Evolutionary conservation across 805 yeast species (phyloP), one percentile per base, ranked within the genome.

Genomic region (Lipomyces orientalis): DNA sequence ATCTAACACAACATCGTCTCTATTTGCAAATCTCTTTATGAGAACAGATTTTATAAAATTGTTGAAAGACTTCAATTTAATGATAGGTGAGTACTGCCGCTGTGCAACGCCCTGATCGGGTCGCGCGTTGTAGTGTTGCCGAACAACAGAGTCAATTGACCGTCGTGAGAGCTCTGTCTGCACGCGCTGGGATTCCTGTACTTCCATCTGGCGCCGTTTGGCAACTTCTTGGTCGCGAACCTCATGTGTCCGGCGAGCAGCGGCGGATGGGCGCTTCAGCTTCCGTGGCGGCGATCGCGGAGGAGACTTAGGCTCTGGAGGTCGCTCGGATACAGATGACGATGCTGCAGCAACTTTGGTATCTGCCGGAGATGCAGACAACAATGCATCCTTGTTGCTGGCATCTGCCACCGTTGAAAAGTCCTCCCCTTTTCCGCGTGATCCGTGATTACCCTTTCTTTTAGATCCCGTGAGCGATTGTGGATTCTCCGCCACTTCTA

Each of bases 11-110:
- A 85, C 83, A 54, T 85, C 84, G 68, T 86, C 80, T 58, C 81
- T 81, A 46, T 80, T 81, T 1, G 89, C 86, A 78, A 83, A 88
- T 72, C 89, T 90, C 64, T 89, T 88, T 63, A 95, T 87, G 8
- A 94, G 80, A 75, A 93, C 90, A 76, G 91, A 90, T 76, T 95
- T 95, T 74, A 95, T 89, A 68, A 93, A 90, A 77, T 95, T 95
- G 78, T 95, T 95, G 84, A 93, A 95, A 73, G 90, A 89, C 68
- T 98, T 84, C 70, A 95, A 81, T 74, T 90, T 90, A 79, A 90
- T 88, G 76, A 95, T 94, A 10, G 95, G 93, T 0, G 98, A 92
- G 46, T 86, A 81, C 22, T 87, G 83, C 72, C 99, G 84, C 58
- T 84, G 83, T 64, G 84, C 85, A 34, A 79, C 80, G 69, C 88